A percentile compares a stretch with the other conserved stretches of the same genome.
Conservation (phyloP, 768 basidiomycete species). For the Macrolepiota fuliginosa region DNA sequence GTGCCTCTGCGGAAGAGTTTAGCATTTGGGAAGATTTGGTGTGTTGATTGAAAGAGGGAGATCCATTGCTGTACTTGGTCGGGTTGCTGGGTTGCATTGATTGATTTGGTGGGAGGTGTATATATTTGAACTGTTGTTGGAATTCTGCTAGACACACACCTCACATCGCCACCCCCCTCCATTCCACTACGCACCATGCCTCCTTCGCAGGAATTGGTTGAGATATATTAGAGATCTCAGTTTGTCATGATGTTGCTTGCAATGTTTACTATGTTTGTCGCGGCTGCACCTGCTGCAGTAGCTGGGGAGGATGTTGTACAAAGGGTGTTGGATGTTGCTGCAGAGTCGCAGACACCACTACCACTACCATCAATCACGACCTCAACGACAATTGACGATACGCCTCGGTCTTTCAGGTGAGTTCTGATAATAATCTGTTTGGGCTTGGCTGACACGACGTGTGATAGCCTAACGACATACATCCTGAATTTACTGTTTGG, state of each 20-base stretch:
- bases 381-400: background rate
- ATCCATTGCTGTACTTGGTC: background rate
- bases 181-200: background rate
- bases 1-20: background rate
- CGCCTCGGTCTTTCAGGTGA: background rate
- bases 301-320: background rate
- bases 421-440: background rate
- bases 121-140: background rate
- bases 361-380: background rate
- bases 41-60: background rate
- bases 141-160: background rate
- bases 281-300: conserved; percentile 3
- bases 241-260: conserved; percentile 6
- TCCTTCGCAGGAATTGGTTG: background rate
- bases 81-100: background rate
- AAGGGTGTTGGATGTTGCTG: background rate
- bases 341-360: background rate
- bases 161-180: background rate
- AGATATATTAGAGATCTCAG: conserved; percentile 12
- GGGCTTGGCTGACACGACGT: background rate
- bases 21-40: background rate
- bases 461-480: background rate
- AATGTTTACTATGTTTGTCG: background rate
- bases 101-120: background rate
- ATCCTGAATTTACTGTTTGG: conserved; percentile 1